Evolutionary conservation across 2,329 filamentous ascomycete genomes (phyloP).

Genomic region (Cladosporium phlei): DNA sequence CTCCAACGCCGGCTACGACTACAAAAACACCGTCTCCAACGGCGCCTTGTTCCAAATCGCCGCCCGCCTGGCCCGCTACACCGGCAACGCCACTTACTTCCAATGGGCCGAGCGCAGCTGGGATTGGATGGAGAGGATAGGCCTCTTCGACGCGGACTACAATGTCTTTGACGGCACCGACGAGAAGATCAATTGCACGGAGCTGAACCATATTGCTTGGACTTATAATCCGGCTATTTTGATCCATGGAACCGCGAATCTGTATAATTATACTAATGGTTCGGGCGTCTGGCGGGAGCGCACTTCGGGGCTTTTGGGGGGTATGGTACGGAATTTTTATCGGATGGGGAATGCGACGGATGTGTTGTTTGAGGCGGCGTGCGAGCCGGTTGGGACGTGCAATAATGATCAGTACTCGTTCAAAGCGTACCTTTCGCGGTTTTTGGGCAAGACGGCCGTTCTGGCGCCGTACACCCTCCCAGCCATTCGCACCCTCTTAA

Average conservation of each 20-base stretch:
- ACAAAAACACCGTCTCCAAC: conserved; percentile 57
- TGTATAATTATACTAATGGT: conserved; percentile 50
- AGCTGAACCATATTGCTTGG: conserved; percentile 52
- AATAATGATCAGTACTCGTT: conserved; percentile 68
- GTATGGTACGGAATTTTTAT: conserved; percentile 50
- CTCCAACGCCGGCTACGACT: conserved; percentile 63
- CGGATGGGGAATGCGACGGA: conserved; percentile 46
- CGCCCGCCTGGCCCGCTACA: conserved; percentile 70
- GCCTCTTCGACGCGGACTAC: conserved; percentile 48
- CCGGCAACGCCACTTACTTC: conserved; percentile 71
- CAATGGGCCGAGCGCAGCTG: conserved; percentile 69
- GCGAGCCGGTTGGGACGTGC: conserved; percentile 58
- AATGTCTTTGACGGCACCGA: conserved; percentile 54
- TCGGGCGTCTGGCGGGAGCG: conserved; percentile 52
- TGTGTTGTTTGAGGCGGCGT: conserved; percentile 62
- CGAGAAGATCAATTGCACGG: conserved; percentile 47
- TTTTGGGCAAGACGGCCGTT: conserved; percentile 46
- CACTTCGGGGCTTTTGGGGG: conserved; percentile 55
- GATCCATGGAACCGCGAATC: conserved; percentile 51
- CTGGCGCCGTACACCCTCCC: conserved; percentile 40
- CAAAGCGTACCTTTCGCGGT: conserved; percentile 70
- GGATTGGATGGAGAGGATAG: conserved; percentile 50
- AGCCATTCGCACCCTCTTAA: conserved; percentile 36
- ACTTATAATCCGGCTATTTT: conserved; percentile 54
- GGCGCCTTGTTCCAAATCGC: conserved; percentile 55